Evolutionary conservation across 305 asterid genomes (phyloP).

Genomic region (Euphrasia arctica): DNA sequence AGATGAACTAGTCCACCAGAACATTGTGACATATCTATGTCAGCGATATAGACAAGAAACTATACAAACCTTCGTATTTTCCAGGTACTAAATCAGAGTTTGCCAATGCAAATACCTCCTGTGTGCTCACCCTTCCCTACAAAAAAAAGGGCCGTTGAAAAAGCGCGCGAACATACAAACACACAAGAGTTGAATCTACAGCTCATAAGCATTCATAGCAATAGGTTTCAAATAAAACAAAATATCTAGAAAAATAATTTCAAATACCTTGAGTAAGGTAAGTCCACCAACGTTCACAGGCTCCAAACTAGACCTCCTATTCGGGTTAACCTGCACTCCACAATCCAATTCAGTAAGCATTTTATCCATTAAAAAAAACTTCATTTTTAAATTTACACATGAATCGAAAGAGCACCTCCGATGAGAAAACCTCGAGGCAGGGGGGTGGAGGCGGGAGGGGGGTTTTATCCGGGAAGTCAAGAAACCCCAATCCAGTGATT

Average conservation of each 20-base stretch:
- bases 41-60: conserved; percentile 1
- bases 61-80: conserved; percentile 77
- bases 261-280: conserved; percentile 66
- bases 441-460: conserved; percentile 74
- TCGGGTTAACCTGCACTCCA: conserved; percentile 48
- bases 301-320: conserved; percentile 49
- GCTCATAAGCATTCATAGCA: neutral
- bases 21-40: neutral
- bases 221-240: conserved; percentile 12
- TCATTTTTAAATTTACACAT: no score
- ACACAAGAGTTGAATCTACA: neutral
- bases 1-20: no score
- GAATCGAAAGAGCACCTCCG: conserved; percentile 45
- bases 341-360: conserved; percentile 6
- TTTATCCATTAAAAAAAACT: neutral
- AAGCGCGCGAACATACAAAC: no score
- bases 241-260: neutral
- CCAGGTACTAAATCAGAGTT: conserved; percentile 94
- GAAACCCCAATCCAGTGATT: conserved; percentile 46
- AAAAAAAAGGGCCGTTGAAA: conserved; percentile 4
- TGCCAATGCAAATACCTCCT: conserved; percentile 70
- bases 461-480: conserved; percentile 29
- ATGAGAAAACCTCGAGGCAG: conserved; percentile 57
- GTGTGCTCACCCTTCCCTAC: conserved; percentile 89
- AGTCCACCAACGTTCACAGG: conserved; percentile 66